phyloP scores from a whole-genome alignment of 192 early-diverging fungal species.

The Allomyces macrogynus region DNA sequence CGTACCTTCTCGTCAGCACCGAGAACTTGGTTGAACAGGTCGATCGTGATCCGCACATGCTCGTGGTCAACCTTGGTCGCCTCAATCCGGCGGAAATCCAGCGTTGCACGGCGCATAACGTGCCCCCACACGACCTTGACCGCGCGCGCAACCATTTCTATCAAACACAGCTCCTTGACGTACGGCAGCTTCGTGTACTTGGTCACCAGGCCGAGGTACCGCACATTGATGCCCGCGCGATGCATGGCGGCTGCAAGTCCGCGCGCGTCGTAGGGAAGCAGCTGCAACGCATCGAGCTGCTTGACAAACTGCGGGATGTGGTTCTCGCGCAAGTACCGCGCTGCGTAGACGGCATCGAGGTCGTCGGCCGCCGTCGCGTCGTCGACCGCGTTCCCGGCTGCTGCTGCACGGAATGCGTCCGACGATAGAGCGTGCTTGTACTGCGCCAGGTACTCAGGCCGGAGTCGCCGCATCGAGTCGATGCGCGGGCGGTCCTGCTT shows the following conservation, averaged over 20 bases:
- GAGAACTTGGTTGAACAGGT: slow-evolving; percentile 16
- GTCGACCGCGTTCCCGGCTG: background rate
- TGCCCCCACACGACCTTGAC: slow-evolving; percentile 19
- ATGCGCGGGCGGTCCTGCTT: background rate
- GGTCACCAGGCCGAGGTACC: slow-evolving; percentile 20
- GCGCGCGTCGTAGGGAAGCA: slow-evolving; percentile 21
- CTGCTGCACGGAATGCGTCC: too few relatives aligned
- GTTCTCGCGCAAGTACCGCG: slow-evolving; percentile 17
- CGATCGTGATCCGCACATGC: slow-evolving; percentile 15
- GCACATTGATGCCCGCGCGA: slow-evolving; percentile 24
- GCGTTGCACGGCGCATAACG: slow-evolving; percentile 16
- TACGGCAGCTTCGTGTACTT: slow-evolving; percentile 15
- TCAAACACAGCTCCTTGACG: slow-evolving; percentile 18
- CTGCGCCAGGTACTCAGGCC: slow-evolving; percentile 24
- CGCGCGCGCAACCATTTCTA: slow-evolving; percentile 27
- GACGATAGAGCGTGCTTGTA: background rate
- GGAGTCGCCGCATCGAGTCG: slow-evolving; percentile 9
- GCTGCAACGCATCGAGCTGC: slow-evolving; percentile 19
- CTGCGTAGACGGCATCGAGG: slow-evolving; percentile 16
- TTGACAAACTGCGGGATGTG: slow-evolving; percentile 22
- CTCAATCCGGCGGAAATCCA: slow-evolving; percentile 25
- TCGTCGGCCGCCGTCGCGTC: slow-evolving; percentile 13
- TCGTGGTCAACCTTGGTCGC: slow-evolving; percentile 30
- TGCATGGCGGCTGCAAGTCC: slow-evolving; percentile 19
- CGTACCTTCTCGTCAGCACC: slow-evolving; percentile 11